Evolutionary conservation across 352 stramenopile species (phyloP).

Genomic region (Phytophthora uliginosa): DNA sequence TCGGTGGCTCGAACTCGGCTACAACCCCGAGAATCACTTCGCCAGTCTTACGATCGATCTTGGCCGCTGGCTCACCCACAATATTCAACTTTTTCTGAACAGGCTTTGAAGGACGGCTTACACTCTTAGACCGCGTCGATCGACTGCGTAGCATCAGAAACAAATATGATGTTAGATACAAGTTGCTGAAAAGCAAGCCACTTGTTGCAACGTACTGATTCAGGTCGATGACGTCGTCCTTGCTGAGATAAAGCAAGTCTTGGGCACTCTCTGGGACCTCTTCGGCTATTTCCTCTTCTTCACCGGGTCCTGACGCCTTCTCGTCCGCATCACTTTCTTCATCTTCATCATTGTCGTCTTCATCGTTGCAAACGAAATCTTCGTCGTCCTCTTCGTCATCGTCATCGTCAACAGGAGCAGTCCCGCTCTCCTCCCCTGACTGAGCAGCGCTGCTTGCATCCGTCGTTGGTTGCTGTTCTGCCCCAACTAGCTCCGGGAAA

Average conservation of each 20-base stretch:
- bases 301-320: not conserved
- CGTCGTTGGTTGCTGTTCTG: constrained; percentile 40
- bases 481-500: constrained; percentile 56
- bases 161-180: constrained; percentile 18
- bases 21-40: constrained; percentile 64
- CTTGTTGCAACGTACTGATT: constrained; percentile 49
- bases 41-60: constrained; percentile 39
- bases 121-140: constrained; percentile 38
- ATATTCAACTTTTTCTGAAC: constrained; percentile 27
- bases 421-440: constrained; percentile 28
- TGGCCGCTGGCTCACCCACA: constrained; percentile 57
- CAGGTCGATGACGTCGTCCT: constrained; percentile 60
- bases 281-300: constrained; percentile 37
- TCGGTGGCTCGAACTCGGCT: constrained; percentile 41
- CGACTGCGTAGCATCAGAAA: constrained; percentile 25
- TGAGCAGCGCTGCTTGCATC: constrained; percentile 25
- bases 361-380: constrained; percentile 50
- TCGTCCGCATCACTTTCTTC: constrained; percentile 27
- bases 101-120: constrained; percentile 15
- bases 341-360: constrained; percentile 38
- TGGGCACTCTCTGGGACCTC: constrained; percentile 47
- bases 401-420: constrained; percentile 31
- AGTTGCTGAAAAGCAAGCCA: not conserved
- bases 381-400: constrained; percentile 68
- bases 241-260: constrained; percentile 61